phyloP scores from a whole-genome alignment of 1,284 basidiomycete species.

The Marasmius sp. region DNA sequence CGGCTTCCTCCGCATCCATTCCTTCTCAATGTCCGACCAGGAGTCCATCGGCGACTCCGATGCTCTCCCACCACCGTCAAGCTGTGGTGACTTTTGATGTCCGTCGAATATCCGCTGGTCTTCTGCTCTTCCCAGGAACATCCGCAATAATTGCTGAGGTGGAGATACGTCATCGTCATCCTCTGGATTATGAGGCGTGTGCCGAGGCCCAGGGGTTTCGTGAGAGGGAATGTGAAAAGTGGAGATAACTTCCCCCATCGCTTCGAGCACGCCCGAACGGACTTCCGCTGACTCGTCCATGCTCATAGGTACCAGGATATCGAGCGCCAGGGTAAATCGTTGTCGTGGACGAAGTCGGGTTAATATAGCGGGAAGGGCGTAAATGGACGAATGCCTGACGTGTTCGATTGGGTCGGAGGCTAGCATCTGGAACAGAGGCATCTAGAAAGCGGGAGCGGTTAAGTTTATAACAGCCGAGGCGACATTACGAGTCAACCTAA shows the following conservation, averaged over 20 bases:
- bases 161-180: conserved; percentile 62
- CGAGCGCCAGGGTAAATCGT: conserved; percentile 63
- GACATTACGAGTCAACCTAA: conserved; percentile 4
- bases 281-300: conserved; percentile 71
- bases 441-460: conserved; percentile 38
- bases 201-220: not conserved
- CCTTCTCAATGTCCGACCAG: conserved; percentile 9
- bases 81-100: conserved; percentile 20
- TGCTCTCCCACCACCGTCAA: not conserved
- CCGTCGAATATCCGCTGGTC: conserved; percentile 36
- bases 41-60: not conserved
- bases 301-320: conserved; percentile 64
- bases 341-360: conserved; percentile 57
- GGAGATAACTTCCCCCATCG: conserved; percentile 89
- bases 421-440: conserved; percentile 77
- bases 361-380: conserved; percentile 82
- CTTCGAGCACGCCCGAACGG: conserved; percentile 82
- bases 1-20: conserved; percentile 11
- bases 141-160: conserved; percentile 76
- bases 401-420: conserved; percentile 76
- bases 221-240: conserved; percentile 56
- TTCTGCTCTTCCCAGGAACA: conserved; percentile 69
- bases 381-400: conserved; percentile 88
- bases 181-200: not conserved
- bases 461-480: not conserved